Evolutionary conservation across 2,329 filamentous ascomycete species (phyloP), one percentile per base, ranked within the genome.

Genomic region (Microdochium trichocladiopsis): DNA sequence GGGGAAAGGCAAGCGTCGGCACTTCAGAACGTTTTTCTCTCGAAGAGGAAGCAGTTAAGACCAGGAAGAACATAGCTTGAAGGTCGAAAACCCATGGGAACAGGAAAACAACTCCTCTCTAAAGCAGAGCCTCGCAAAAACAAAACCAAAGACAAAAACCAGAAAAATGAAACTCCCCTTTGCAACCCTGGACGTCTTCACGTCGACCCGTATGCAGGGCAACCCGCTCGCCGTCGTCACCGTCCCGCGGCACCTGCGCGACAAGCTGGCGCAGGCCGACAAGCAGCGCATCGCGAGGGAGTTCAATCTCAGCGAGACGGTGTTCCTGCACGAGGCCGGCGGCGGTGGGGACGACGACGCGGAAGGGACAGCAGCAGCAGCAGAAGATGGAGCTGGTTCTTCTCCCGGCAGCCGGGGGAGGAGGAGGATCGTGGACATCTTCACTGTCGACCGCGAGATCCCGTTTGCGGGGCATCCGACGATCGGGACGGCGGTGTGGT

Each of bases 391-490:
- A n/a, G n/a, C n/a, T n/a, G n/a, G n/a, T n/a, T n/a, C n/a, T n/a
- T n/a, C n/a, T n/a, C n/a, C n/a, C n/a, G n/a, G n/a, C n/a, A n/a
- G n/a, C n/a, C n/a, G n/a, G 37, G 21, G 24, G 23, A 11, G 21
- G 60, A 68, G 52, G 64, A 69, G 18, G 36, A 61, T 64, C 54
- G 73, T 84, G 56, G 78, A 84, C 64, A 86, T 86, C 57, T 86
- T 84, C 69, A 79, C 78, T 47, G 63, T 69, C 48, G 63, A 68
- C n/a, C 61, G 66, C 33, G 82, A 86, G 64, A 66, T 85, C 43
- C 78, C 80, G 23, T 85, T 85, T 56, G 81, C 82, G 2, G 82
- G 82, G 8, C 82, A 86, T 66, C 82, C 83, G 1, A 80, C 80
- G 52, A 76, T 86, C 54, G 83, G 83, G 51, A 70, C 76, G 5